Evolutionary conservation across 257 asterid species (phyloP), one percentile per base, ranked within the genome.

Genomic region (Striga asiatica): DNA sequence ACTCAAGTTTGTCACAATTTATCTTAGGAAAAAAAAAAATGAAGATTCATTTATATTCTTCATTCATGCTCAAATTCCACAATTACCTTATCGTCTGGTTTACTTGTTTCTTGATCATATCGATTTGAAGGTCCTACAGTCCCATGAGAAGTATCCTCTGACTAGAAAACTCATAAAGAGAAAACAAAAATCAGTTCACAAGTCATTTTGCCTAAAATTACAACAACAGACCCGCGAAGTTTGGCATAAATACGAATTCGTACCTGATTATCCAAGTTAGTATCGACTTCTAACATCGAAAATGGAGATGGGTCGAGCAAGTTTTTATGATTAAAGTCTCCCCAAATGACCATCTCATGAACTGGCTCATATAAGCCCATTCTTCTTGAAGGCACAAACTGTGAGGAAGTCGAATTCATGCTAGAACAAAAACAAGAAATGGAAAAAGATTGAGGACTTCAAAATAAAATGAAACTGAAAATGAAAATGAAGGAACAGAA

Each of bases 361-460:
- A 84, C 76, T 2, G 94, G 84, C 39, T 92, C 97, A n/a, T 78
- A 88, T 66, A 92, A 42, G 22, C 92, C 94, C 93, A 92, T 88
- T 70, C 95, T 75, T 61, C 92, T 74, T 20, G 92, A 65, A 50
- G 97, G 89, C 47, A 85, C 85, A 66, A 88, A 92, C 22, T 84
- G 93, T 0, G 91, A 79, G 4, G 94, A 75, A 14, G 89, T 37
- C 3, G 96, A 83, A 74, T 83, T 77, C 96, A 87, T 91, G 61
- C 31, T 65, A n/a, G n/a, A n/a, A n/a, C n/a, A n/a, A n/a, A n/a
- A n/a, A n/a, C n/a, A n/a, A n/a, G n/a, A n/a, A n/a, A n/a, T n/a
- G n/a, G n/a, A n/a, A n/a, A n/a, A n/a, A n/a, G n/a, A n/a, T n/a
- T n/a, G n/a, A n/a, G n/a, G n/a, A n/a, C n/a, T n/a, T n/a, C n/a